A percentile compares a stretch with the other conserved stretches of the same genome.
These are phyloP conservation scores for Amniculicola lignicola DNA, from an alignment of 495 filamentous ascomycete species.

Conservation along the genomic window DNA sequence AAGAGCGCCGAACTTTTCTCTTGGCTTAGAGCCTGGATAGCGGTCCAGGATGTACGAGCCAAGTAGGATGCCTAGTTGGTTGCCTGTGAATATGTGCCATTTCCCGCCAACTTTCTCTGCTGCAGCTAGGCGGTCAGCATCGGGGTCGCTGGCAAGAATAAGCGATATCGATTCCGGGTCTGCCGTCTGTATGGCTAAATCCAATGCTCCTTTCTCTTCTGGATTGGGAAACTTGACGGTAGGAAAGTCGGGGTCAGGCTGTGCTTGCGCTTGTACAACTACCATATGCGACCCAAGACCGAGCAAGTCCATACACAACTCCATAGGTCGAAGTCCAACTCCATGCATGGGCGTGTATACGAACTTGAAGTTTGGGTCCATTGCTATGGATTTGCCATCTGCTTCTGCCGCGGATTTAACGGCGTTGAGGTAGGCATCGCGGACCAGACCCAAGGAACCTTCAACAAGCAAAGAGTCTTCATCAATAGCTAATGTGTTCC, in stretches of 20 bases:
- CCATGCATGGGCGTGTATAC: conserved; percentile 73
- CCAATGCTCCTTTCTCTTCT: conserved; percentile 66
- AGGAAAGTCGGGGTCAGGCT: conserved; percentile 66
- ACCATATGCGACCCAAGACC: conserved; percentile 41
- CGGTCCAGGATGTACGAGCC: conserved; percentile 56
- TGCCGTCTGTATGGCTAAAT: conserved; percentile 59
- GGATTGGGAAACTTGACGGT: conserved; percentile 71
- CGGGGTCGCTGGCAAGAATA: conserved; percentile 67
- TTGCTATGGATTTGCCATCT: not conserved
- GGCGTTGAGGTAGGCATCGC: conserved; percentile 34
- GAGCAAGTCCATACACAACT: conserved; percentile 47
- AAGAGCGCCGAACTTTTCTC: conserved; percentile 50
- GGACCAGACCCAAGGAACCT: conserved; percentile 40
- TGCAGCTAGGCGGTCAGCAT: conserved; percentile 68
- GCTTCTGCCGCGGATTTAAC: conserved; percentile 23
- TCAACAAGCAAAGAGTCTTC: conserved; percentile 44
- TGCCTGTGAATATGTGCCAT: conserved; percentile 67
- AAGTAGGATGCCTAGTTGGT: conserved; percentile 65
- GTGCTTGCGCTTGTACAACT: conserved; percentile 42
- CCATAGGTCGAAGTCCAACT: conserved; percentile 55
- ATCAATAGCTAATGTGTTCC: conserved; percentile 50
- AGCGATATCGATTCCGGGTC: conserved; percentile 49
- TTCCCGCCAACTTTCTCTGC: conserved; percentile 57
- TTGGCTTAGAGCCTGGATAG: conserved; percentile 38
- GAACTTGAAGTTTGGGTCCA: conserved; percentile 38